These are phyloP conservation scores for Talaromyces sp. DNA, from an alignment of 2,329 filamentous ascomycete species.

Conservation along the genomic window DNA sequence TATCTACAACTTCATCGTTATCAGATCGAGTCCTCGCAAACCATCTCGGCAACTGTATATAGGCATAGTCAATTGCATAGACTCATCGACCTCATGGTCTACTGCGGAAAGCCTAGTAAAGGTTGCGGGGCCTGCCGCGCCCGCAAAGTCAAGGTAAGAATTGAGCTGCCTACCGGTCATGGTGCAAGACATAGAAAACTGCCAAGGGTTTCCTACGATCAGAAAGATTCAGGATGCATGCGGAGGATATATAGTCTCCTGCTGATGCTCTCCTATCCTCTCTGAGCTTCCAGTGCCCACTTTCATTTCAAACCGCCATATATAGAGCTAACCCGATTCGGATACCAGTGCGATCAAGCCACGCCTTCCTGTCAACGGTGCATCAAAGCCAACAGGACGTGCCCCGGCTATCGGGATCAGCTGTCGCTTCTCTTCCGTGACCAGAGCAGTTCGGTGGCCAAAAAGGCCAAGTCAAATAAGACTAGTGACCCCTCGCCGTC, in stretches of 20 bases:
- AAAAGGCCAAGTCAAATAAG: conserved; percentile 50
- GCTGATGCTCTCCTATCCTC: not conserved
- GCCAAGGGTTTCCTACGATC: not conserved
- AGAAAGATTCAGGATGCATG: not conserved
- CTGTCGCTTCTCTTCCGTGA: conserved; percentile 65
- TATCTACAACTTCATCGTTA: not conserved
- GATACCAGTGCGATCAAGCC: conserved; percentile 57
- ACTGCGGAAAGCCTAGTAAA: conserved; percentile 34
- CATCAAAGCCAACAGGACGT: conserved; percentile 57
- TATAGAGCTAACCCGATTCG: conserved; percentile 12
- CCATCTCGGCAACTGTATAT: not conserved
- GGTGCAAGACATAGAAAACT: not conserved
- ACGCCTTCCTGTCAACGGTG: conserved; percentile 63
- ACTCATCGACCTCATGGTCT: conserved; percentile 25
- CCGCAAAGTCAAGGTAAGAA: conserved; percentile 30
- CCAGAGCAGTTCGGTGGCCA: conserved; percentile 61
- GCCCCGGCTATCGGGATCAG: conserved; percentile 63
- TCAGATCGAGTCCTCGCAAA: not conserved
- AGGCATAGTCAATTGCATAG: not conserved
- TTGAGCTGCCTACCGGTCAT: conserved; percentile 9
- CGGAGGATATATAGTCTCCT: not conserved
- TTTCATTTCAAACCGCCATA: not conserved
- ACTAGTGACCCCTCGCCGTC: not conserved
- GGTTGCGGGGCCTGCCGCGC: conserved; percentile 35
- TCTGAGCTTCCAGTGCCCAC: not conserved